A percentile compares a stretch with the other conserved stretches of the same genome.
Conservation (phyloP, 768 basidiomycete genomes). For the Lactarius vividus region DNA sequence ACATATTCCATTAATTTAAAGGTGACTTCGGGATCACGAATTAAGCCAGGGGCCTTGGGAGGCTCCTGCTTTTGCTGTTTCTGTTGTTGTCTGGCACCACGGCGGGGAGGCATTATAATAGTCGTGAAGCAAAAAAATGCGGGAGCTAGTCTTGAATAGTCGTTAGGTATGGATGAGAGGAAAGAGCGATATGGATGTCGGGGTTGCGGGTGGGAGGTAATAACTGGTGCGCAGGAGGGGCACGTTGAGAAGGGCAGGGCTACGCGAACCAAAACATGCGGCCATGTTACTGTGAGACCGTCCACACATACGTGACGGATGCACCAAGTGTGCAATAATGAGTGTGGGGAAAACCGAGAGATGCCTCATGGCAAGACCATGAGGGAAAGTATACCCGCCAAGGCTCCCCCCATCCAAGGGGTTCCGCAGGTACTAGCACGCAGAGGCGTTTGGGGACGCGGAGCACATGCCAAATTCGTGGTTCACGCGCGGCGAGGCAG, state of each 20-base stretch:
- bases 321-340: not conserved
- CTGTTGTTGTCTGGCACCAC: constrained; percentile 20
- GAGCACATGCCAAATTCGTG: constrained; percentile 19
- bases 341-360: not conserved
- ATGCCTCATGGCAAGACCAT: constrained; percentile 4
- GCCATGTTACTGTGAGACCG: constrained; percentile 11
- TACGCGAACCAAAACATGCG: constrained; percentile 21
- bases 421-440: not conserved
- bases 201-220: constrained; percentile 18
- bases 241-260: constrained; percentile 31
- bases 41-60: constrained; percentile 52
- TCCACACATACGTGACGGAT: constrained; percentile 16
- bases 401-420: not conserved
- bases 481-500: constrained; percentile 17
- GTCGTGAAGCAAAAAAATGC: constrained; percentile 7
- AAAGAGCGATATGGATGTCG: constrained; percentile 23
- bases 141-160: constrained; percentile 5
- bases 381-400: not conserved
- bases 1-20: constrained; percentile 51
- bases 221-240: constrained; percentile 14
- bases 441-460: not conserved
- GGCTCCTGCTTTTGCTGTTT: constrained; percentile 38
- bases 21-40: constrained; percentile 61
- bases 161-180: constrained; percentile 16
- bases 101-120: constrained; percentile 21